phyloP scores from a whole-genome alignment of 257 asterid species.

The Solanum tacnaense region DNA sequence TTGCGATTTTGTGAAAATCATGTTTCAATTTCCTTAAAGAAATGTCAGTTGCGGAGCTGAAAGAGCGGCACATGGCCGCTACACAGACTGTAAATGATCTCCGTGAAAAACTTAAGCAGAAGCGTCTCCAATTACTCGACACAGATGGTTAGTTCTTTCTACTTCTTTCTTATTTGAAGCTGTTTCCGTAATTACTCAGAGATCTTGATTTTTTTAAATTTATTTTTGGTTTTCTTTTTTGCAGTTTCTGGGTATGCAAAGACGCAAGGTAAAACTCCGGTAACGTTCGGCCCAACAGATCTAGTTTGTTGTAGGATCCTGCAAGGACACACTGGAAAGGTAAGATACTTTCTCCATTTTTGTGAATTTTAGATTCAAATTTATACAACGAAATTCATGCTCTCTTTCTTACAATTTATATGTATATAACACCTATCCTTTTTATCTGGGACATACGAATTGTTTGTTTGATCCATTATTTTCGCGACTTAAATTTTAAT shows the following conservation, averaged over 20 bases:
- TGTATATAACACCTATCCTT: neutral
- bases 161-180: neutral
- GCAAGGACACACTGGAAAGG: conserved; percentile 98
- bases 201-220: conserved; percentile 21
- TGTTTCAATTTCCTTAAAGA: conserved; percentile 1
- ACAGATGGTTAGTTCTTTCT: conserved; percentile 50
- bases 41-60: conserved; percentile 81
- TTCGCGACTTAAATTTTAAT: neutral
- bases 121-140: conserved; percentile 74
- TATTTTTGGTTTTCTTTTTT: neutral
- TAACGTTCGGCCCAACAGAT: conserved; percentile 89
- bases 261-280: conserved; percentile 76
- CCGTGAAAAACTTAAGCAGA: conserved; percentile 60
- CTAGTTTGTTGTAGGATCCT: conserved; percentile 93
- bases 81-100: conserved; percentile 66
- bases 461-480: neutral
- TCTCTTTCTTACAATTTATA: neutral
- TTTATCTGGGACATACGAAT: neutral
- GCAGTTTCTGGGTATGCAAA: conserved; percentile 79
- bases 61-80: conserved; percentile 89
- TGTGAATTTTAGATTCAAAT: neutral
- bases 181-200: neutral
- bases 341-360: neutral
- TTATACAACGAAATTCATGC: neutral
- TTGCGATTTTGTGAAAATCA: neutral